Evolutionary conservation across 2,329 filamentous ascomycete genomes (phyloP).

Genomic region (Pseudocercospora macadamiae): DNA sequence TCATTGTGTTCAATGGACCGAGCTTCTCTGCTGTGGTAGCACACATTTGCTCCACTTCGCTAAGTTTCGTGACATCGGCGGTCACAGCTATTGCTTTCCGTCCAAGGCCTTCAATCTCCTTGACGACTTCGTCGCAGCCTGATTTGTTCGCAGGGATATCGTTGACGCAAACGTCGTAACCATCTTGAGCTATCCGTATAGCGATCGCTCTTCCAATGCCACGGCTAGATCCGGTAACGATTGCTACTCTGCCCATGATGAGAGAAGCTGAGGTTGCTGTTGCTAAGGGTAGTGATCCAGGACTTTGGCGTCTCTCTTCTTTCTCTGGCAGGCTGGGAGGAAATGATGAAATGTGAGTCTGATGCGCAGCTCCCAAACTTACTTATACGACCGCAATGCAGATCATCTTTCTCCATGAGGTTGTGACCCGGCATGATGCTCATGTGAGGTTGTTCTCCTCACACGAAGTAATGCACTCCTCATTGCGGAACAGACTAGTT

Average conservation of each 20-base stretch:
- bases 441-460: neutral
- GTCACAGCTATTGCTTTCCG: slow-evolving; percentile 58
- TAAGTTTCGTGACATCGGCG: slow-evolving; percentile 63
- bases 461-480: slow-evolving; percentile 1
- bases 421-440: neutral
- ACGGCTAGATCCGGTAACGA: slow-evolving; percentile 41
- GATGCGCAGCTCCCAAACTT: too few relatives aligned
- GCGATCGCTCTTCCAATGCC: slow-evolving; percentile 63
- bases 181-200: slow-evolving; percentile 64
- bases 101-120: slow-evolving; percentile 53
- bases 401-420: neutral
- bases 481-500: neutral
- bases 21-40: slow-evolving; percentile 56
- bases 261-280: neutral
- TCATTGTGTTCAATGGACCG: slow-evolving; percentile 56
- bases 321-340: neutral
- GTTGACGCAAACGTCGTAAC: slow-evolving; percentile 68
- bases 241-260: slow-evolving; percentile 31
- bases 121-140: slow-evolving; percentile 56
- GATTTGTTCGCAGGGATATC: slow-evolving; percentile 59
- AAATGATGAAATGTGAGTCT: neutral
- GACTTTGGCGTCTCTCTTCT: neutral
- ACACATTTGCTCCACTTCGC: slow-evolving; percentile 58
- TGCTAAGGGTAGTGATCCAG: too few relatives aligned
- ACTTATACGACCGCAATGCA: neutral